Base-by-base conservation (phyloP, 176 grass and related monocot genomes). In the Lolium multiflorum region DNA sequence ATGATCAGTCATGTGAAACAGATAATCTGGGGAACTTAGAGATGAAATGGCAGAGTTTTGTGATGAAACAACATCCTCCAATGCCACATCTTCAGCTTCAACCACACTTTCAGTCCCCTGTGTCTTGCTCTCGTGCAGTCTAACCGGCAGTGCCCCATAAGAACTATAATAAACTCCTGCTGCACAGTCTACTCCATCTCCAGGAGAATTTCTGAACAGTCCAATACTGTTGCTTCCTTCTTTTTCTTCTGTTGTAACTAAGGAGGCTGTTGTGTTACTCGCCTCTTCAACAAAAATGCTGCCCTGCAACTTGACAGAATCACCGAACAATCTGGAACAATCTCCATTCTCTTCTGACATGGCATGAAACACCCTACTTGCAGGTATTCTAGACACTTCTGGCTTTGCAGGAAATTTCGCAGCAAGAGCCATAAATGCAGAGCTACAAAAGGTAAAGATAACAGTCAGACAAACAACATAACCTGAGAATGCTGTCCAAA, bases 11-110 rank as follows among this genome's bases (percentile, higher is more conserved):
- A 50, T 70, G 72, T 62, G 70, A 83, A 81, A 89, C 39, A 54
- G 86, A 75, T 87, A 75, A 66, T 86, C 83, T 74, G 93, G 79
- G 25, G 88, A 93, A 72, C 69, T 93, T 71, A 91, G 89, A 87
- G 91, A 80, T 74, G 94, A 90, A 85, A 96, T 52, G 68, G 89
- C 68, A 50, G 89, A 93, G 52, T 95, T 91, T 47, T 89, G 86
- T 17, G 89, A 90, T 83, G 94, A 96, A 90, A 91, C 47, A 54
- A 91, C 87, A 79, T 86, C 87, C 65, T 87, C 90, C 51, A 82
- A 58, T 69, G 89, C 76, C 61, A 74, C 87, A 54, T 91, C 83
- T 77, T 89, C 91, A 57, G 38, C 78, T 86, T 92, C 73, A 64
- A 62, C 38, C 17, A 56, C 16, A 25, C 37, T 77, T 64, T 63